phyloP scores from a whole-genome alignment of 768 basidiomycete genomes.

The Trametes punicea region DNA sequence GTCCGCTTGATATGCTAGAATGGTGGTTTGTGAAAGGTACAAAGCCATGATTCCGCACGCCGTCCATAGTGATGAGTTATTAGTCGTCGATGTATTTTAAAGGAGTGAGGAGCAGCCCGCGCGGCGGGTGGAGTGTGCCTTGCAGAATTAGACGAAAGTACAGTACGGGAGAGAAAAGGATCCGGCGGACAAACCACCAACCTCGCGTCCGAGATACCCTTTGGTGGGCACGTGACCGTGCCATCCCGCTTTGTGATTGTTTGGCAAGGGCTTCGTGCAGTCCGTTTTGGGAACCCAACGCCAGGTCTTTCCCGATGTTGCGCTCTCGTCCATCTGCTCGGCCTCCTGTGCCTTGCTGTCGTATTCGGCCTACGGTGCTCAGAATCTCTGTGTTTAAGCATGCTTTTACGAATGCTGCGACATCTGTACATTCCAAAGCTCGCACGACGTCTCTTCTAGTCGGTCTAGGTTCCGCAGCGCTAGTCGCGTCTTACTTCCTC shows the following conservation, averaged over 20 bases:
- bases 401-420: neutral
- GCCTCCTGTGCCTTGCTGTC: neutral
- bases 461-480: slow-evolving; percentile 38
- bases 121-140: slow-evolving; percentile 1
- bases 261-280: neutral
- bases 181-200: slow-evolving; percentile 1
- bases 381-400: neutral
- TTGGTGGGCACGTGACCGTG: slow-evolving; percentile 1
- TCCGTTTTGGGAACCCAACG: slow-evolving; percentile 17
- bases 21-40: slow-evolving; percentile 10
- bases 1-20: neutral
- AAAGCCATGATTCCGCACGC: slow-evolving; percentile 23
- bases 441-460: slow-evolving; percentile 21
- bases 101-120: slow-evolving; percentile 1
- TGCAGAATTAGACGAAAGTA: neutral
- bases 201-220: neutral
- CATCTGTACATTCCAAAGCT: neutral
- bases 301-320: slow-evolving; percentile 5
- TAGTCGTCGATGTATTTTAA: neutral
- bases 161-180: neutral
- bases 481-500: slow-evolving; percentile 49
- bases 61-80: slow-evolving; percentile 19
- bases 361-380: neutral
- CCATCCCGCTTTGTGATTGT: neutral
- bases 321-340: slow-evolving; percentile 1